phyloP scores from a whole-genome alignment of 345 rosid genomes.

The Populus euphratica region DNA sequence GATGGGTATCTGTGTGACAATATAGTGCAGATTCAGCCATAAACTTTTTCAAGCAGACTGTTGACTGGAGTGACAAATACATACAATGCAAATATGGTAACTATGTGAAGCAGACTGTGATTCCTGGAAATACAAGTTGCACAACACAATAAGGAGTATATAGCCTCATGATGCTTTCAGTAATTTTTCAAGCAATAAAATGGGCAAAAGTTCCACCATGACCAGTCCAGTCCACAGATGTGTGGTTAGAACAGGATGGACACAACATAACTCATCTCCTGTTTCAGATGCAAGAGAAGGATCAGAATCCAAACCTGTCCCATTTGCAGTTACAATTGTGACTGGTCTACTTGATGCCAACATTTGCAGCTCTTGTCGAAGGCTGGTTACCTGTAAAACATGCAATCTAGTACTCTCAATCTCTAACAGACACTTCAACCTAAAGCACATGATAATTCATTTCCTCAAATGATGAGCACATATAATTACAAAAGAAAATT shows the following conservation, averaged over 20 bases:
- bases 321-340: conserved; percentile 63
- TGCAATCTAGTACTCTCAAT: background rate
- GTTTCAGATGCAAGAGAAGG: conserved; percentile 8
- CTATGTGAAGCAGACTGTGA: background rate
- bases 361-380: conserved; percentile 64
- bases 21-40: background rate
- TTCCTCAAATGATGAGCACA: background rate
- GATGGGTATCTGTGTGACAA: background rate
- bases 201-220: background rate
- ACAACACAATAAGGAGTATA: background rate
- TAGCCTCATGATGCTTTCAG: background rate
- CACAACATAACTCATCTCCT: background rate
- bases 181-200: background rate
- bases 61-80: background rate
- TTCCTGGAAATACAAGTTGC: background rate
- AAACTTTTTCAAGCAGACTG: background rate
- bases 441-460: background rate
- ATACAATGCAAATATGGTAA: background rate
- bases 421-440: conserved; percentile 9
- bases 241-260: background rate
- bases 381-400: conserved; percentile 58
- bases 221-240: background rate
- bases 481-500: background rate
- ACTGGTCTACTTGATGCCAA: conserved; percentile 57
- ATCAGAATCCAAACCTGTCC: conserved; percentile 49